Evolutionary conservation across 2,329 filamentous ascomycete genomes (phyloP).

Genomic region (Drechslera avenae): DNA sequence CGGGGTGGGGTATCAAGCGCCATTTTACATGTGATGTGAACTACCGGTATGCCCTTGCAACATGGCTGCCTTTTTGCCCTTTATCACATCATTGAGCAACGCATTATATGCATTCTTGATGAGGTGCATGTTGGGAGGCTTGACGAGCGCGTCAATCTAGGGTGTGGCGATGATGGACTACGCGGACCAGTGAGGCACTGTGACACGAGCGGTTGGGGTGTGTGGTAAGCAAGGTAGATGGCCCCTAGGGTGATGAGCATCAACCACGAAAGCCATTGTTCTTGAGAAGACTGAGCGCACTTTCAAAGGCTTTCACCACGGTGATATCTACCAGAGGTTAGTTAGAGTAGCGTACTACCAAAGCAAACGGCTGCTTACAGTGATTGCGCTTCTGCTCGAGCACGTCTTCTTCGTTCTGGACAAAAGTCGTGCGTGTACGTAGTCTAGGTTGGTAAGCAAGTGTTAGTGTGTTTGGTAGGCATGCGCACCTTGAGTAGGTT

Average conservation of each 20-base stretch:
- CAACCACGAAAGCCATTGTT: constrained; percentile 28
- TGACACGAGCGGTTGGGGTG: constrained; percentile 4
- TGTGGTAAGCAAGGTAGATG: constrained; percentile 25
- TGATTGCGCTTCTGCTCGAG: constrained; percentile 78
- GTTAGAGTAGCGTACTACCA: background rate
- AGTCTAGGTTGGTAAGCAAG: constrained; percentile 57
- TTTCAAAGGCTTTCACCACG: constrained; percentile 56
- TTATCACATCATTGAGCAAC: constrained; percentile 26
- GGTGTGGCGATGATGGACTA: background rate
- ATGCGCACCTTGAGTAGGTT: constrained; percentile 70
- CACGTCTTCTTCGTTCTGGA: constrained; percentile 73
- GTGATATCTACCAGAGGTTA: constrained; percentile 45
- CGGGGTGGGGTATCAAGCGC: background rate
- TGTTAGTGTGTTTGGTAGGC: background rate
- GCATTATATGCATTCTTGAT: constrained; percentile 17
- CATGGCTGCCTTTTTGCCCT: background rate
- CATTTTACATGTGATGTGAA: background rate
- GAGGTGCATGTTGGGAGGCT: background rate
- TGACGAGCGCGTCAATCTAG: background rate
- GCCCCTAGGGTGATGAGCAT: constrained; percentile 34
- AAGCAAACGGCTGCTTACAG: constrained; percentile 62
- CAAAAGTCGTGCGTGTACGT: constrained; percentile 77
- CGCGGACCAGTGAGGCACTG: background rate
- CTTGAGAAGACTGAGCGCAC: constrained; percentile 55
- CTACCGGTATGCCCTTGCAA: background rate